A percentile compares a stretch with the other conserved stretches of the same genome.
Conservation (phyloP, 140 eudicot genomes). For the Bidens hawaiensis region DNA sequence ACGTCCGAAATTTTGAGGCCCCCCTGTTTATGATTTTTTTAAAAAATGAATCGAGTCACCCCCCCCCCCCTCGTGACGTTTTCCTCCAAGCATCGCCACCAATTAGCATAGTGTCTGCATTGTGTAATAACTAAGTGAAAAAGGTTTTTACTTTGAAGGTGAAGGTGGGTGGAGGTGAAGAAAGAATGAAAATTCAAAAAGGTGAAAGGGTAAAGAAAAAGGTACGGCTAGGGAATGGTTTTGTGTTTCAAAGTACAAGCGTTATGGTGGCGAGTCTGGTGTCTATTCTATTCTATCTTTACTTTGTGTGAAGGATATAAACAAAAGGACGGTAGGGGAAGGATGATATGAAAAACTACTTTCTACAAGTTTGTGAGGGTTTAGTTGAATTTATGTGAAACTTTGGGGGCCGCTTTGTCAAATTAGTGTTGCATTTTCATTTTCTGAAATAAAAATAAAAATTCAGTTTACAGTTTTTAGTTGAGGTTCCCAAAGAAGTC, state of each 20-base stretch:
- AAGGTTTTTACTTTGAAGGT: slow-evolving; percentile 21
- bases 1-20: too few relatives aligned
- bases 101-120: not conserved
- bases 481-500: not conserved
- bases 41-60: too few relatives aligned
- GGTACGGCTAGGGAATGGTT: slow-evolving; percentile 26
- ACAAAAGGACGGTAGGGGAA: slow-evolving; percentile 2
- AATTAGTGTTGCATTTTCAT: not conserved
- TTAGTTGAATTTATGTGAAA: not conserved
- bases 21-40: too few relatives aligned
- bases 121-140: slow-evolving; percentile 7
- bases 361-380: slow-evolving; percentile 16
- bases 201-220: slow-evolving; percentile 27
- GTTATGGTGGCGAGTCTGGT: slow-evolving; percentile 20
- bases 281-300: slow-evolving; percentile 11
- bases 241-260: slow-evolving; percentile 26
- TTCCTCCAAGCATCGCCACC: too few relatives aligned
- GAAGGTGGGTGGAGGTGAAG: slow-evolving; percentile 15
- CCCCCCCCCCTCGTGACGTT: too few relatives aligned
- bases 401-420: slow-evolving; percentile 14
- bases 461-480: not conserved
- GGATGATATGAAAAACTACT: not conserved
- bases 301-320: slow-evolving; percentile 1
- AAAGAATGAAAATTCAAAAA: not conserved
- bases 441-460: not conserved